These are phyloP conservation scores for Strobilomyces dryophilus DNA, from an alignment of 768 basidiomycete genomes.

Conservation along the genomic window DNA sequence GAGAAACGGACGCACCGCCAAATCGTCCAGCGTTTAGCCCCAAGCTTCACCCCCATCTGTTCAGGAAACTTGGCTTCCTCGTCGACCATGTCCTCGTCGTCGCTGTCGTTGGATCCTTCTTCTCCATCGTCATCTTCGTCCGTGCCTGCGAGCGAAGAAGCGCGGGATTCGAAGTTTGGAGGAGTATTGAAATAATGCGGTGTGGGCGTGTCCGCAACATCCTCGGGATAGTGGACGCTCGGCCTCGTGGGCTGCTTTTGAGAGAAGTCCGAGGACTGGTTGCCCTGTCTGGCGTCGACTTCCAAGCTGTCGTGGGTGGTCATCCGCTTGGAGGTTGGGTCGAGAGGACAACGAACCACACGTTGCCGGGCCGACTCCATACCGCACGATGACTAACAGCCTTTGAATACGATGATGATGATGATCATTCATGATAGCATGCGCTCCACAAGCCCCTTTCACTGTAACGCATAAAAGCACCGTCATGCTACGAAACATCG, in stretches of 20 bases:
- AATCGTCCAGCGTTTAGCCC: slow-evolving; percentile 44
- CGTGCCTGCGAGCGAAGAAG: slow-evolving; percentile 45
- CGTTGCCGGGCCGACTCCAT: too few relatives aligned
- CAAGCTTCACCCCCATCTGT: slow-evolving; percentile 49
- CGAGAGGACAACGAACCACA: not conserved
- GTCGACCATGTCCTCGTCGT: slow-evolving; percentile 70
- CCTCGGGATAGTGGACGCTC: slow-evolving; percentile 53
- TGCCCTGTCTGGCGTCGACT: slow-evolving; percentile 6
- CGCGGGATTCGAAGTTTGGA: slow-evolving; percentile 33
- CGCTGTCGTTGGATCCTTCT: slow-evolving; percentile 72
- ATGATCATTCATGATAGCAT: not conserved
- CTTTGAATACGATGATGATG: not conserved
- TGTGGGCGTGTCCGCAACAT: slow-evolving; percentile 29
- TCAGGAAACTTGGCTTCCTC: slow-evolving; percentile 64
- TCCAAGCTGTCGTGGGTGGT: slow-evolving; percentile 14
- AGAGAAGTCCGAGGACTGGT: slow-evolving; percentile 12
- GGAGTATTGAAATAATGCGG: slow-evolving; percentile 21
- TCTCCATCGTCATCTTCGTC: slow-evolving; percentile 58
- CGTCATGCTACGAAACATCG: not conserved
- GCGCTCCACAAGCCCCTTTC: slow-evolving; percentile 5
- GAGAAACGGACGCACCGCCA: slow-evolving; percentile 42
- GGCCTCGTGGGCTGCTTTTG: slow-evolving; percentile 27
- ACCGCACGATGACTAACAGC: too few relatives aligned
- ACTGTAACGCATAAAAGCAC: not conserved
- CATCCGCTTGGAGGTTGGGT: slow-evolving; percentile 17